Percentiles rank a stretch among this genome's conserved stretches.
These are phyloP conservation scores for Beauveria sp. DNA, from an alignment of 2,329 filamentous ascomycete genomes.

Conservation along the genomic window DNA sequence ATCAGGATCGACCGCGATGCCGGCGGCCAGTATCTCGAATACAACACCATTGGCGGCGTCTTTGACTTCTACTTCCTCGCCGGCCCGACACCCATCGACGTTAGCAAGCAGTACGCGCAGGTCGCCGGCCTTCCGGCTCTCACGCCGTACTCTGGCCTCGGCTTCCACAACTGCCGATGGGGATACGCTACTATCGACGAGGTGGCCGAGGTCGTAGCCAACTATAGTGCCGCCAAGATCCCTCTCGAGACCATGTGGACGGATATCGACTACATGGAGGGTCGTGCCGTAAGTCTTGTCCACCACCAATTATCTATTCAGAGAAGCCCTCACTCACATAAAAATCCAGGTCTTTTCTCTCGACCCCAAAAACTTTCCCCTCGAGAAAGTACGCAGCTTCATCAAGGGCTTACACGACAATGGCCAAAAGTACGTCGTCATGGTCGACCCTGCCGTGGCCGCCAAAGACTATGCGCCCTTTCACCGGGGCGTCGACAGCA, in stretches of 20 bases:
- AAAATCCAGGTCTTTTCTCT: conserved; percentile 45
- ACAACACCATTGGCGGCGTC: conserved; percentile 69
- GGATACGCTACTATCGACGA: conserved; percentile 69
- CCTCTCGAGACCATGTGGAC: conserved; percentile 52
- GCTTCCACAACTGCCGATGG: conserved; percentile 70
- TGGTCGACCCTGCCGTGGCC: conserved; percentile 67
- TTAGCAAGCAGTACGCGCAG: conserved; percentile 63
- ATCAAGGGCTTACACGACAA: conserved; percentile 58
- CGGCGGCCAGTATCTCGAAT: conserved; percentile 64
- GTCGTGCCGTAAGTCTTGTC: conserved; percentile 16
- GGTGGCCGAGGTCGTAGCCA: conserved; percentile 56
- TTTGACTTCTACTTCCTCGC: conserved; percentile 76
- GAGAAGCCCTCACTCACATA: not conserved
- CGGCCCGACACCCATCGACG: conserved; percentile 59
- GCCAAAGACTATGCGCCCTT: conserved; percentile 43
- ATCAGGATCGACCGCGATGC: conserved; percentile 57
- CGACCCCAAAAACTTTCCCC: conserved; percentile 55
- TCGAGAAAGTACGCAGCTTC: conserved; percentile 55
- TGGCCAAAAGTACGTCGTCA: conserved; percentile 65
- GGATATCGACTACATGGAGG: conserved; percentile 31
- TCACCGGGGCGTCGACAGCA: conserved; percentile 30
- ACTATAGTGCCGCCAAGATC: conserved; percentile 57
- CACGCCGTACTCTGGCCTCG: conserved; percentile 76
- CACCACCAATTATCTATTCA: not conserved
- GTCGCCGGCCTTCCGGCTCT: conserved; percentile 65